Percentiles rank a stretch among this genome's conserved stretches.
phyloP scores from a whole-genome alignment of 179 eudicot genomes.

The Monotropa hypopitys region DNA sequence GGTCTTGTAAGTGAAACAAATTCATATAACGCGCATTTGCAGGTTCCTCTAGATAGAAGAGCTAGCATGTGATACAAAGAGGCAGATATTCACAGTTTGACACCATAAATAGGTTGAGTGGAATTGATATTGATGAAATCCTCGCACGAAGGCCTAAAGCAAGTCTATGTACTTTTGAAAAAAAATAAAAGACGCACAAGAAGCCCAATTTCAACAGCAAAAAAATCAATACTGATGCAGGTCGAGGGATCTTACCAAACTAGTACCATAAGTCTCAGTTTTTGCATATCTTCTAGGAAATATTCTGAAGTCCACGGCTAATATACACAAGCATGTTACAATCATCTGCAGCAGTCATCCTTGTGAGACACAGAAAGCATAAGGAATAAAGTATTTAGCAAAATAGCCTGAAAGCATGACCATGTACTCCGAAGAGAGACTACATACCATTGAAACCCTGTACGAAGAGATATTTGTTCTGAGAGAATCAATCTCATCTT shows the following conservation, averaged over 20 bases:
- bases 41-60: not conserved
- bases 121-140: not conserved
- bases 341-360: conserved; percentile 67
- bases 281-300: conserved; percentile 90
- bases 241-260: conserved; percentile 51
- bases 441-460: conserved; percentile 59
- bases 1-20: not conserved
- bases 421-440: not conserved
- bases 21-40: not conserved
- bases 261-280: conserved; percentile 88
- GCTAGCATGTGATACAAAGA: not conserved
- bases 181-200: not conserved
- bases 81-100: not conserved
- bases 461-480: conserved; percentile 54
- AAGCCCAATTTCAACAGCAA: not conserved
- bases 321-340: conserved; percentile 66
- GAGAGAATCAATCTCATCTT: conserved; percentile 24
- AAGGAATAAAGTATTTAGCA: conserved; percentile 9
- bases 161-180: not conserved
- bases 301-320: conserved; percentile 90
- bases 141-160: not conserved
- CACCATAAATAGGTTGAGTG: not conserved
- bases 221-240: not conserved
- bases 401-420: not conserved
- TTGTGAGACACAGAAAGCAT: conserved; percentile 19